These are phyloP conservation scores for Linderniella brevidens DNA, from an alignment of 257 asterid species.

Conservation along the genomic window DNA sequence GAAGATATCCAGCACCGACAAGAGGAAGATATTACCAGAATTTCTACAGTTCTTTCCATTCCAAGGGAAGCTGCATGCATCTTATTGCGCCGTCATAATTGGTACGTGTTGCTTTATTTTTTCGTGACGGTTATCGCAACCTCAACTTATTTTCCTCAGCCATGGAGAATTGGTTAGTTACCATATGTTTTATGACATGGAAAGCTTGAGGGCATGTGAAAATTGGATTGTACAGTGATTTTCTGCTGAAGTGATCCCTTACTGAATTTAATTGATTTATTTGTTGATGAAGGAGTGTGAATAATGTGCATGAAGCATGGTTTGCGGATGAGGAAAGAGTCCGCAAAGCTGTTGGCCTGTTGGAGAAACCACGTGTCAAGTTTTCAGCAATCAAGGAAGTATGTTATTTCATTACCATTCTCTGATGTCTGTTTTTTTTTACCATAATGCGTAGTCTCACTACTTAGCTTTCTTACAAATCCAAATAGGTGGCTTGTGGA, in stretches of 20 bases:
- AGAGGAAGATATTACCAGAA: slow-evolving; percentile 58
- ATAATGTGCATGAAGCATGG: slow-evolving; percentile 83
- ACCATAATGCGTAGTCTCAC: background rate
- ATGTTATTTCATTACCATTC: slow-evolving; percentile 12
- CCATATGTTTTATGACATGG: too few relatives aligned
- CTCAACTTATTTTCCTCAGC: too few relatives aligned
- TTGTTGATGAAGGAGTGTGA: slow-evolving; percentile 54
- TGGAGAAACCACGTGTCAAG: slow-evolving; percentile 42
- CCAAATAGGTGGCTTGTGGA: slow-evolving; percentile 47
- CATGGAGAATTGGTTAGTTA: too few relatives aligned
- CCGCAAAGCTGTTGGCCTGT: slow-evolving; percentile 60
- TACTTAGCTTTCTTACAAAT: slow-evolving; percentile 10
- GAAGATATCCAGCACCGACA: slow-evolving; percentile 66
- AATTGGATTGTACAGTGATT: too few relatives aligned
- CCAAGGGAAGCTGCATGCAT: slow-evolving; percentile 74
- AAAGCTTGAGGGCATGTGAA: too few relatives aligned
- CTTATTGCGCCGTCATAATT: slow-evolving; percentile 76
- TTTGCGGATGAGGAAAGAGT: slow-evolving; percentile 75
- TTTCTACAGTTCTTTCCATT: slow-evolving; percentile 73
- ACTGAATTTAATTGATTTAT: background rate
- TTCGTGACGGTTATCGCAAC: too few relatives aligned
- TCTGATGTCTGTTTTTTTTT: background rate
- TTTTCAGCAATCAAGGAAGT: slow-evolving; percentile 36
- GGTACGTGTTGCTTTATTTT: slow-evolving; percentile 22
- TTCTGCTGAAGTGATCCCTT: too few relatives aligned